phyloP scores from a whole-genome alignment of 805 yeast genomes.

The Candida gorgasii region DNA sequence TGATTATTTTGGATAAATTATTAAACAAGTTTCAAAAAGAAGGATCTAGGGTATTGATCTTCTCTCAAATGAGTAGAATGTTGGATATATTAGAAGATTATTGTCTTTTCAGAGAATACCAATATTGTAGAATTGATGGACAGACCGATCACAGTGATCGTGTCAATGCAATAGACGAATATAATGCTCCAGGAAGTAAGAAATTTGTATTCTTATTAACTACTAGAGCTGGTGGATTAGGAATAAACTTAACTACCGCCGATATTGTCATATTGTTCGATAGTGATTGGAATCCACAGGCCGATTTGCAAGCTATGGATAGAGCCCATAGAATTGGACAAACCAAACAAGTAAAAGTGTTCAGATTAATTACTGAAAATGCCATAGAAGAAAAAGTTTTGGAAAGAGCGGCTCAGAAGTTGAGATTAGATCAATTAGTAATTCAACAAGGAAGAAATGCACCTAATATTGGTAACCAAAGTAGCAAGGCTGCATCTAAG shows the following conservation, averaged over 20 bases:
- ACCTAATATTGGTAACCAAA: conserved; percentile 34
- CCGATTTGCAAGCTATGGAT: conserved; percentile 88
- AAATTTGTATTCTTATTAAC: conserved; percentile 77
- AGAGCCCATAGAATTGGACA: conserved; percentile 89
- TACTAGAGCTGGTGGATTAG: conserved; percentile 89
- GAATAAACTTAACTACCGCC: conserved; percentile 80
- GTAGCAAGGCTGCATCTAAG: conserved; percentile 50
- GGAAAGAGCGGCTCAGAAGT: conserved; percentile 79
- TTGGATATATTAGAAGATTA: conserved; percentile 81
- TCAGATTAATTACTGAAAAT: conserved; percentile 74
- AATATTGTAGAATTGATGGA: conserved; percentile 81
- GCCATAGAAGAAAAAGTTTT: conserved; percentile 82
- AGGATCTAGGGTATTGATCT: conserved; percentile 77
- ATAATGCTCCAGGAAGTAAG: conserved; percentile 69
- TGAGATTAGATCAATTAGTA: conserved; percentile 77
- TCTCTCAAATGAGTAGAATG: conserved; percentile 83
- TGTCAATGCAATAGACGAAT: conserved; percentile 74
- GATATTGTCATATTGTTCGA: conserved; percentile 75
- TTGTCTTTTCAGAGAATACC: conserved; percentile 65
- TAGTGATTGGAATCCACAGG: conserved; percentile 90
- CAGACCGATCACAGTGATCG: conserved; percentile 79
- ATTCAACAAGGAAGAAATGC: conserved; percentile 69
- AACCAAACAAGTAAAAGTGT: conserved; percentile 79
- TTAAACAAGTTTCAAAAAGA: conserved; percentile 61
- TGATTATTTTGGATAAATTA: conserved; percentile 68